Conservation (phyloP, 495 filamentous ascomycete genomes). For the Penicillium canariense region DNA sequence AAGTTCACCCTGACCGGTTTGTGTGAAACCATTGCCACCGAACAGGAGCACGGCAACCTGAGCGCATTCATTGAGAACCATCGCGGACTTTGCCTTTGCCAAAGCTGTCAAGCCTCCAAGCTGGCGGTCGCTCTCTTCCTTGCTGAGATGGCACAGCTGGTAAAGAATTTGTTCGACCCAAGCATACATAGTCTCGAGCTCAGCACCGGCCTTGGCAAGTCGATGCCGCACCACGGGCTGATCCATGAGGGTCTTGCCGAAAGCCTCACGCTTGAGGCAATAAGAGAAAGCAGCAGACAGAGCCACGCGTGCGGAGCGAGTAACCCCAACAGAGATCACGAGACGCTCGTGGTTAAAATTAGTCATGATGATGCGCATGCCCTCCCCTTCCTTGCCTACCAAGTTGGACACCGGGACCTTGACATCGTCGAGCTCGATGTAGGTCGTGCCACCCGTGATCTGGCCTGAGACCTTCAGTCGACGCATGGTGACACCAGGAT, state of each 20-base stretch:
- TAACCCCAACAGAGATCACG: slow-evolving; percentile 60
- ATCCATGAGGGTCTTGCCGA: slow-evolving; percentile 69
- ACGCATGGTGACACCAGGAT: slow-evolving; percentile 64
- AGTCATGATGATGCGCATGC: slow-evolving; percentile 76
- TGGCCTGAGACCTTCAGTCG: slow-evolving; percentile 61
- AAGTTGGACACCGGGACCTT: slow-evolving; percentile 66
- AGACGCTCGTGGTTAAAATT: slow-evolving; percentile 84
- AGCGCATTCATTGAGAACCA: slow-evolving; percentile 68
- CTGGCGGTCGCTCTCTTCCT: slow-evolving; percentile 60
- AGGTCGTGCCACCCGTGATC: slow-evolving; percentile 64
- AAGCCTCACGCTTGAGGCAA: slow-evolving; percentile 69
- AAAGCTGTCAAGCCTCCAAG: slow-evolving; percentile 68
- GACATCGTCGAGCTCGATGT: slow-evolving; percentile 73
- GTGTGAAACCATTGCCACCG: slow-evolving; percentile 70
- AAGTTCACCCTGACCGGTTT: slow-evolving; percentile 65
- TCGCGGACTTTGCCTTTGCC: slow-evolving; percentile 68
- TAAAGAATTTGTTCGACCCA: slow-evolving; percentile 77
- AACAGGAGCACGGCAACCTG: slow-evolving; percentile 66
- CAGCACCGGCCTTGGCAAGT: slow-evolving; percentile 65
- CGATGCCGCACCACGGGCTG: slow-evolving; percentile 72
- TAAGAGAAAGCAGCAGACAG: slow-evolving; percentile 65
- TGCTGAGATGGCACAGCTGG: slow-evolving; percentile 60
- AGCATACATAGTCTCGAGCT: slow-evolving; percentile 67
- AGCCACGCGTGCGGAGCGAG: slow-evolving; percentile 62
- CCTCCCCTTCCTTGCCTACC: slow-evolving; percentile 66